A percentile compares a stretch with the other conserved stretches of the same genome.
Conservation (phyloP, 306 rosid genomes). For the Vigna mungo region DNA sequence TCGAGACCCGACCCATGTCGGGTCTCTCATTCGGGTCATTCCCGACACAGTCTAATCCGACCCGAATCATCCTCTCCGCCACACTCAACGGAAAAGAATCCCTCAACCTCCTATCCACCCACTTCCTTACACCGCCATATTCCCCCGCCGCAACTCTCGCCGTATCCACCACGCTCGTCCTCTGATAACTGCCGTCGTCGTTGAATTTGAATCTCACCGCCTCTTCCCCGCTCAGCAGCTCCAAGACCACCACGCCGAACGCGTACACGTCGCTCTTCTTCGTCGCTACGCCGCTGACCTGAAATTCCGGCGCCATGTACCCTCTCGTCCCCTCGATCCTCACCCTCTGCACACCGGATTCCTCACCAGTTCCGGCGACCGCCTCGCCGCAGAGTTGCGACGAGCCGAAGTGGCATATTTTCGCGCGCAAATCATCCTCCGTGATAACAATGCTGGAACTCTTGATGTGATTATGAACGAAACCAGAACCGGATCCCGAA, state of each 20-base stretch:
- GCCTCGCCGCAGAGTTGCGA: constrained; percentile 80
- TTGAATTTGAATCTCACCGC: constrained; percentile 59
- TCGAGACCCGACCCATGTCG: constrained; percentile 73
- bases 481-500: constrained; percentile 51
- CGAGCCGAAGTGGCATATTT: constrained; percentile 86
- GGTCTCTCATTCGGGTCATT: constrained; percentile 76
- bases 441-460: constrained; percentile 74
- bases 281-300: constrained; percentile 61
- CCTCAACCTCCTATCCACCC: constrained; percentile 79
- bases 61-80: constrained; percentile 72
- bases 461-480: constrained; percentile 85
- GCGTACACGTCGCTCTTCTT: constrained; percentile 88
- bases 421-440: constrained; percentile 54
- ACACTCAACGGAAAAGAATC: constrained; percentile 88
- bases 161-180: constrained; percentile 75
- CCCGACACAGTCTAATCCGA: constrained; percentile 70
- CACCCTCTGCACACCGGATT: constrained; percentile 49
- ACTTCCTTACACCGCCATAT: constrained; percentile 60
- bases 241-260: constrained; percentile 86
- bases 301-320: constrained; percentile 92
- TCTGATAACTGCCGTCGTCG: constrained; percentile 55
- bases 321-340: constrained; percentile 89
- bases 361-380: background rate
- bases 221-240: constrained; percentile 82
- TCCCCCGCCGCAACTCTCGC: constrained; percentile 64